Evolutionary conservation across 2,329 filamentous ascomycete species (phyloP).

Genomic region (Sporothrix curviconia): DNA sequence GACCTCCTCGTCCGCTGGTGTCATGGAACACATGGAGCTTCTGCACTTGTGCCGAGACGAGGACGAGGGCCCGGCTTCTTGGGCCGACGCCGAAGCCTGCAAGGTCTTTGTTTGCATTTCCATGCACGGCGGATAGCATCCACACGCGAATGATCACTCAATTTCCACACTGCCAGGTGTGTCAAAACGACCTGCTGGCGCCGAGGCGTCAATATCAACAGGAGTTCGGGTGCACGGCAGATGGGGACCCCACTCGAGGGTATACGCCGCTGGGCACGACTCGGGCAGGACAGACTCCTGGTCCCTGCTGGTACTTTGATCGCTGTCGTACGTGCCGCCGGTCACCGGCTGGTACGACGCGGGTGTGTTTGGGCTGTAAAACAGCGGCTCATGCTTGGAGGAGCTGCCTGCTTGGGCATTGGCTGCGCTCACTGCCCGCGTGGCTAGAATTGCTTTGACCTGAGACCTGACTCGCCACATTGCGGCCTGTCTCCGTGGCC

Average conservation of each 20-base stretch:
- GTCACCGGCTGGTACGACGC: background rate
- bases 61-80: background rate
- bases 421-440: background rate
- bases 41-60: background rate
- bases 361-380: background rate
- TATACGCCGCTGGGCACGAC: background rate
- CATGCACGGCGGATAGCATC: conserved; percentile 3
- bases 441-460: background rate
- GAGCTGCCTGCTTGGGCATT: background rate
- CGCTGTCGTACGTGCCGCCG: background rate
- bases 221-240: background rate
- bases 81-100: background rate
- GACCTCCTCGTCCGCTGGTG: conserved; percentile 19
- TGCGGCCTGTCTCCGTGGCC: background rate
- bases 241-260: conserved; percentile 2
- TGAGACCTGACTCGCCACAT: background rate
- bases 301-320: background rate
- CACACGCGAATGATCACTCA: background rate
- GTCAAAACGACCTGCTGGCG: background rate
- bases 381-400: background rate
- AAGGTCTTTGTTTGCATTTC: background rate
- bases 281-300: background rate
- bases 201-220: background rate
- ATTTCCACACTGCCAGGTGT: background rate
- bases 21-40: conserved; percentile 25